Evolutionary conservation across 805 yeast species (phyloP).

Genomic region (Starmerella powellii): DNA sequence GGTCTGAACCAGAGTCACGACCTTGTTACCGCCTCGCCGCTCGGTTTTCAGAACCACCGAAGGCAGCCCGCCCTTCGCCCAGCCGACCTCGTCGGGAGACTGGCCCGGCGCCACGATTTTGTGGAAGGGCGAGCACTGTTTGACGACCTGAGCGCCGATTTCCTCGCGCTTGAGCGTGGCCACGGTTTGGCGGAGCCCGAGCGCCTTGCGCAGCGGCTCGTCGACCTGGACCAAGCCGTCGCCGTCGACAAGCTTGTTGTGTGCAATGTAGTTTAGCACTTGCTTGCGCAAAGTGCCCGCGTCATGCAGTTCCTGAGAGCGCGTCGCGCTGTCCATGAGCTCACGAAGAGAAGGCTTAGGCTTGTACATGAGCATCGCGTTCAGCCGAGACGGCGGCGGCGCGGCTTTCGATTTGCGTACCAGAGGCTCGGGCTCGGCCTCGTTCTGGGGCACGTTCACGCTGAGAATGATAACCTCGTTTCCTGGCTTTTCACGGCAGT

Average conservation of each 20-base stretch:
- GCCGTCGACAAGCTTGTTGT: slow-evolving; percentile 39
- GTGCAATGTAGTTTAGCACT: slow-evolving; percentile 45
- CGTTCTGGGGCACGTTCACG: slow-evolving; percentile 29
- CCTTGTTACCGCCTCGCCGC: slow-evolving; percentile 68
- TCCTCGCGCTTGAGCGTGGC: slow-evolving; percentile 29
- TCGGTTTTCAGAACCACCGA: slow-evolving; percentile 55
- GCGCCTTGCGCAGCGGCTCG: slow-evolving; percentile 38
- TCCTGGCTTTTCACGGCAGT: slow-evolving; percentile 74
- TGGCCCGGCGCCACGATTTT: slow-evolving; percentile 40
- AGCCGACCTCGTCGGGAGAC: slow-evolving; percentile 26
- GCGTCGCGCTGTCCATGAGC: slow-evolving; percentile 16
- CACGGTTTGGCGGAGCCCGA: slow-evolving; percentile 29
- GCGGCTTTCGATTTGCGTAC: slow-evolving; percentile 8
- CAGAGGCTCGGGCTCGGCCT: slow-evolving; percentile 9
- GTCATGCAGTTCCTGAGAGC: slow-evolving; percentile 20
- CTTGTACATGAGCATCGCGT: slow-evolving; percentile 23
- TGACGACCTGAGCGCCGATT: slow-evolving; percentile 33
- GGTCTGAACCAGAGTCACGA: slow-evolving; percentile 49
- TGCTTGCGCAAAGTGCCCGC: slow-evolving; percentile 41
- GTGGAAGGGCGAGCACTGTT: slow-evolving; percentile 36
- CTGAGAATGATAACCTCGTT: slow-evolving; percentile 52
- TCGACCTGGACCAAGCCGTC: slow-evolving; percentile 44
- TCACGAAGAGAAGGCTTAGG: slow-evolving; percentile 24
- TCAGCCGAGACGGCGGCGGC: slow-evolving; percentile 13
- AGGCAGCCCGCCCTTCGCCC: slow-evolving; percentile 58